These are phyloP conservation scores for Epichloe amarillans DNA, from an alignment of 2,329 filamentous ascomycete species.

Conservation along the genomic window DNA sequence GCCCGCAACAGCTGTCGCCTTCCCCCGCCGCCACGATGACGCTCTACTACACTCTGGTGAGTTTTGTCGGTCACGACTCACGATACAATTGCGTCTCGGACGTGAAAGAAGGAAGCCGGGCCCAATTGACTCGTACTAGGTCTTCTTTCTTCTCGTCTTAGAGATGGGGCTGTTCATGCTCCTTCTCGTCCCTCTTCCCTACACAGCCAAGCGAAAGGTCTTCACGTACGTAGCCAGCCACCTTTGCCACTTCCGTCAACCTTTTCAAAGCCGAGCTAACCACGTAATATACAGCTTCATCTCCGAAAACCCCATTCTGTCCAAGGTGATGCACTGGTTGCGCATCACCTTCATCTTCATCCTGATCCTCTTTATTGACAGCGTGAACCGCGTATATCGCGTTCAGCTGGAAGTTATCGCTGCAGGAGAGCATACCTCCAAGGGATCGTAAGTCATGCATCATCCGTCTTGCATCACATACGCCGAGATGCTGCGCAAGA, in stretches of 20 bases:
- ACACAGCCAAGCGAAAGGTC: constrained; percentile 70
- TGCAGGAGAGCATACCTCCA: constrained; percentile 44
- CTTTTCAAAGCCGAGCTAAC: not conserved
- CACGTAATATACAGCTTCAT: constrained; percentile 54
- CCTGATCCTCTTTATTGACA: constrained; percentile 93
- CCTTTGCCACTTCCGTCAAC: not conserved
- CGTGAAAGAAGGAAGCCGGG: not conserved
- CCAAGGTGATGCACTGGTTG: constrained; percentile 92
- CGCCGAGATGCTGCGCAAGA: too few species aligned
- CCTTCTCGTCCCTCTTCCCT: constrained; percentile 77
- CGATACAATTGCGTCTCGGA: too few species aligned
- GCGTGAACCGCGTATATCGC: constrained; percentile 88
- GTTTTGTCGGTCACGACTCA: constrained; percentile 8
- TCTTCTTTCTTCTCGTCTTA: constrained; percentile 68
- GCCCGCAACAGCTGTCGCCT: constrained; percentile 7
- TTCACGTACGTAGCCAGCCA: constrained; percentile 48
- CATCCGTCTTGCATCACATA: not conserved
- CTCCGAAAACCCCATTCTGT: constrained; percentile 70
- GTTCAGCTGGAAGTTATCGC: constrained; percentile 79
- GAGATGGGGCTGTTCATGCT: constrained; percentile 76
- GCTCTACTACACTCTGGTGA: constrained; percentile 43
- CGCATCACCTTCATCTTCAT: constrained; percentile 99
- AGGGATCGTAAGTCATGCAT: constrained; percentile 30
- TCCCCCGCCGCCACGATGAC: constrained; percentile 31
- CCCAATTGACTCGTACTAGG: constrained; percentile 34